Percentiles rank a stretch among this genome's conserved stretches.
phyloP scores from a whole-genome alignment of 352 stramenopile species.

The Pythium guiyangense region DNA sequence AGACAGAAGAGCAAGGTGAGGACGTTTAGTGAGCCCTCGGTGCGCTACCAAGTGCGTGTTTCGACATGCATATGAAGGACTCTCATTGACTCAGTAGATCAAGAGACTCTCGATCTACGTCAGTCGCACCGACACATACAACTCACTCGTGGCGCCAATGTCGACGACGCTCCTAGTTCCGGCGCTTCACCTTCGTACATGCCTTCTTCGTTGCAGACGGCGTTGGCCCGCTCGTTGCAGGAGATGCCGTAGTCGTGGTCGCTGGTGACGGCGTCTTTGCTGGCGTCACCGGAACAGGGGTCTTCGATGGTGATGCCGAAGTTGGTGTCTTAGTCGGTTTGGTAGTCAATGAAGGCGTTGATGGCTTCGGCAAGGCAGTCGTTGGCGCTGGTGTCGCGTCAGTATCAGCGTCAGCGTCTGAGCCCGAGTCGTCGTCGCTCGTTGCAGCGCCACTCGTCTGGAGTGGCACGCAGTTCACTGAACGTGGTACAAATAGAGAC shows the following conservation, averaged over 20 bases:
- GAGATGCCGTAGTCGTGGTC: slow-evolving; percentile 15
- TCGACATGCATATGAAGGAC: too few species aligned
- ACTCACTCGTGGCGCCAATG: too few species aligned
- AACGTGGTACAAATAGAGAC: too few species aligned
- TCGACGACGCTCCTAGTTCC: slow-evolving; percentile 4
- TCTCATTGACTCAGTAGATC: too few species aligned
- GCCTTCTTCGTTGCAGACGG: slow-evolving; percentile 17
- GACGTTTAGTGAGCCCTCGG: too few species aligned
- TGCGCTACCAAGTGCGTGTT: too few species aligned
- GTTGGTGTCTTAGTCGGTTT: not conserved
- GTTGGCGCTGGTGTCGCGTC: not conserved
- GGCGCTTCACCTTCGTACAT: slow-evolving; percentile 16
- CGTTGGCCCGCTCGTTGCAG: not conserved
- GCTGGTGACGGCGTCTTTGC: slow-evolving; percentile 6
- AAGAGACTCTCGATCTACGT: too few species aligned
- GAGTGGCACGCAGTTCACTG: slow-evolving; percentile 22
- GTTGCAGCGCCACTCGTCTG: not conserved
- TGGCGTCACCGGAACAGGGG: not conserved
- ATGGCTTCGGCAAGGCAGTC: not conserved
- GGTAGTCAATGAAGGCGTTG: not conserved
- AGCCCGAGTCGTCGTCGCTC: not conserved
- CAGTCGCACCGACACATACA: too few species aligned
- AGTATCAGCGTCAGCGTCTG: not conserved
- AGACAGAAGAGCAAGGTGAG: too few species aligned
- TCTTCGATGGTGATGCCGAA: too few species aligned